Evolutionary conservation across 176 grass and related monocot species (phyloP), one percentile per base, ranked within the genome.

Genomic region (Ampelocalamus luodianensis): DNA sequence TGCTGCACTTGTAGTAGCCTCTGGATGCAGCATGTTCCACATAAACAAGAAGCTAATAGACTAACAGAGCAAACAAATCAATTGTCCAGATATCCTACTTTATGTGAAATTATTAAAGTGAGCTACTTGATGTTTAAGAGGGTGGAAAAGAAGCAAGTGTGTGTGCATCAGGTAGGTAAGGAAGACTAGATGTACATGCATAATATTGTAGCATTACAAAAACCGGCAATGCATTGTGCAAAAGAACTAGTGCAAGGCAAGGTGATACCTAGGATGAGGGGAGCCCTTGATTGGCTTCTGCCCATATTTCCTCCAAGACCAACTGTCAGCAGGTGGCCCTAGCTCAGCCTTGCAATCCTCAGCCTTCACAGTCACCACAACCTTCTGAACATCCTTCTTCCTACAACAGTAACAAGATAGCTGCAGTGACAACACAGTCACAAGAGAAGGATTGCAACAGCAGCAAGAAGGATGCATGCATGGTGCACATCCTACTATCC

Each of bases 301-400:
- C 65, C 73, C 75, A 72, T 86, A 86, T 72, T 79, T 86, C 42
- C 63, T 72, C 84, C 84, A 86, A 11, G 66, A 79, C 74, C 75
- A 86, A 71, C 38, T 37, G 69, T 86, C 84, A 72, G 65, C 10
- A 78, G 75, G 83, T 86, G 65, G 74, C 32, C 46, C n/a, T 59
- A 60, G 74, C 49, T 50, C 82, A 56, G 16, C 23, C 50, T 85
- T 68, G n/a, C 78, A 50, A 32, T 78, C 74, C 55, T 64, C 55
- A 74, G n/a, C 23, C 46, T 65, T 86, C 65, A 49, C 3, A 61
- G 75, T 26, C 12, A 86, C 76, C 75, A 86, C 65, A 36, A 68
- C 48, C 43, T 86, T 79, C 60, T 68, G 43, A 29, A 32, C 67
- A 27, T 71, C 49, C 67, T 42, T 51, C 51, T 71, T 72, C 68